Percentiles rank a stretch among this genome's conserved stretches.
Evolutionary conservation across 805 yeast genomes (phyloP).

Genomic region (Vanderwaltozyma polyspora): DNA sequence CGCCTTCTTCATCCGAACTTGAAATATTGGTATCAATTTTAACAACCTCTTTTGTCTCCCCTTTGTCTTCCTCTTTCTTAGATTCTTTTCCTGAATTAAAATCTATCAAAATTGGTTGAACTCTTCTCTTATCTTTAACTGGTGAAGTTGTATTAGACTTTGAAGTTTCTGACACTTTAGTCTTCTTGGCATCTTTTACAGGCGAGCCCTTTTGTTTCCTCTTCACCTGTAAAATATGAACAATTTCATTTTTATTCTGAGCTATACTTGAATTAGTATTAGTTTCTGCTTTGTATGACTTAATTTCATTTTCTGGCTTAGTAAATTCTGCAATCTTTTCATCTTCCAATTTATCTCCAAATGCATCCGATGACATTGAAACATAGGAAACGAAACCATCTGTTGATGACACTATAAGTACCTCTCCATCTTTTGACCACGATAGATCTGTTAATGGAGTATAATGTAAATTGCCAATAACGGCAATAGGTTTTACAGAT

Average conservation of each 20-base stretch:
- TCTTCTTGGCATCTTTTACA: not conserved
- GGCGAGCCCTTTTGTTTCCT: constrained; percentile 3
- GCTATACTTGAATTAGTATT: not conserved
- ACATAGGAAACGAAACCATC: constrained; percentile 86
- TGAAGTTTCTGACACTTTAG: not conserved
- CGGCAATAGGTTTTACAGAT: constrained; percentile 53
- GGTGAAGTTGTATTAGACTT: constrained; percentile 1
- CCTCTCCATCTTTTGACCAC: constrained; percentile 72
- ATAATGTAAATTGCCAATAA: constrained; percentile 72
- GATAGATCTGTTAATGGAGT: constrained; percentile 77
- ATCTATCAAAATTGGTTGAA: constrained; percentile 14
- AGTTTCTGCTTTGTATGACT: not conserved
- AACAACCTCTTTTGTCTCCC: no score
- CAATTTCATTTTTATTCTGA: constrained; percentile 4
- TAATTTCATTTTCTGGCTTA: not conserved
- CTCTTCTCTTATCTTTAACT: constrained; percentile 10
- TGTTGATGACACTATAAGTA: constrained; percentile 66
- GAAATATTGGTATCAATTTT: no score
- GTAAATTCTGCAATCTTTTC: constrained; percentile 3
- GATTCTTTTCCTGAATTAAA: not conserved
- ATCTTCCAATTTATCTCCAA: constrained; percentile 38
- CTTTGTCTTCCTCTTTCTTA: no score
- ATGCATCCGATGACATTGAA: constrained; percentile 40
- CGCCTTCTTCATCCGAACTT: no score
- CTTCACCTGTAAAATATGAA: constrained; percentile 17